These are phyloP conservation scores for Microthlaspi erraticum DNA, from an alignment of 345 rosid species.

Conservation along the genomic window DNA sequence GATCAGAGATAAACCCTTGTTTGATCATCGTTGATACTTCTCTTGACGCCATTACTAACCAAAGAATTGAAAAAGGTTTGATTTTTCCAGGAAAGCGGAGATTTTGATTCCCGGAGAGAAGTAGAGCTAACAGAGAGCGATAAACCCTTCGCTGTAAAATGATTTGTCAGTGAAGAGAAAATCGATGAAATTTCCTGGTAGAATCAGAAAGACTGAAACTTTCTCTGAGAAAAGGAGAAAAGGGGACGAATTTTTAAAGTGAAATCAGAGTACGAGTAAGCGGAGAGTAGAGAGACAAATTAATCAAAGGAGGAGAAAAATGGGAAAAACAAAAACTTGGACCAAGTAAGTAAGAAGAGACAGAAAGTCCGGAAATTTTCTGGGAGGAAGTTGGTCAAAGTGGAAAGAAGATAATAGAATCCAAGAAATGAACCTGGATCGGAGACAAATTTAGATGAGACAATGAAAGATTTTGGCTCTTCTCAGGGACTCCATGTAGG, in stretches of 20 bases:
- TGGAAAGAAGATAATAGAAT: background rate
- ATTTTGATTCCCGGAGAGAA: slow-evolving; percentile 48
- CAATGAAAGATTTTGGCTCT: no score
- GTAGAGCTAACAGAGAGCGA: background rate
- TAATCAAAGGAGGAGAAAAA: no score
- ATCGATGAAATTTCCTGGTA: background rate
- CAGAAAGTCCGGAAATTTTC: background rate
- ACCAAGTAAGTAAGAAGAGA: background rate
- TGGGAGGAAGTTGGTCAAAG: background rate
- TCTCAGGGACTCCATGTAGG: no score
- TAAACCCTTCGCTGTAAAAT: no score
- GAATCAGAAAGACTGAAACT: background rate
- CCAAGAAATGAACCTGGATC: background rate
- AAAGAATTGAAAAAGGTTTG: background rate
- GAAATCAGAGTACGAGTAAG: no score
- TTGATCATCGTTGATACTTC: slow-evolving; percentile 62
- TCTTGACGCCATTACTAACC: background rate
- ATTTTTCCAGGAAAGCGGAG: background rate
- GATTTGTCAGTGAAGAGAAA: no score
- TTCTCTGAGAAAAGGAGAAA: background rate
- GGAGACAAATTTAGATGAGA: no score
- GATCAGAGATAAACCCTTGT: slow-evolving; percentile 60
- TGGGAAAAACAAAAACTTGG: background rate
- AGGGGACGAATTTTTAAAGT: no score
- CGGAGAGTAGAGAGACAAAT: no score